A percentile compares a stretch with the other conserved stretches of the same genome.
Conservation (phyloP, 768 basidiomycete species). For the Podaxis sp. region DNA sequence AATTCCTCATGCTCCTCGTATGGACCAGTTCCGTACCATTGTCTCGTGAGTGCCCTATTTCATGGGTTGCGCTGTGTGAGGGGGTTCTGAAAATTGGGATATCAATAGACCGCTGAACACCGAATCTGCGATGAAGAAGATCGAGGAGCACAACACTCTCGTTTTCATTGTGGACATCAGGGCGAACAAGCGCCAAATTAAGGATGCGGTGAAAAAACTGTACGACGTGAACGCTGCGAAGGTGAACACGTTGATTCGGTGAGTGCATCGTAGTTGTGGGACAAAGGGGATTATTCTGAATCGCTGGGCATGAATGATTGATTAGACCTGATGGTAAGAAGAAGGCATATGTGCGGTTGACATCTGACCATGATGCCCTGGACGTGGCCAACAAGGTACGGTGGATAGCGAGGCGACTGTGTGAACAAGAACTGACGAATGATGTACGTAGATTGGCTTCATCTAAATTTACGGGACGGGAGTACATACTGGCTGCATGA, state of each 20-base stretch:
- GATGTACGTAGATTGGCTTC: slow-evolving; percentile 75
- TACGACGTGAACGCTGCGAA: slow-evolving; percentile 96
- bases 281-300: neutral
- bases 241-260: slow-evolving; percentile 98
- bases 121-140: slow-evolving; percentile 99
- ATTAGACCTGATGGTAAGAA: slow-evolving; percentile 95
- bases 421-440: neutral
- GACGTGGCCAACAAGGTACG: slow-evolving; percentile 95
- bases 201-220: slow-evolving; percentile 98
- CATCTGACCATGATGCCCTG: slow-evolving; percentile 93
- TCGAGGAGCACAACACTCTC: slow-evolving; percentile 99
- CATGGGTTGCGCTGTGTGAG: slow-evolving; percentile 1
- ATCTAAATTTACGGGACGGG: slow-evolving; percentile 50
- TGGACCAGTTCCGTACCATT: slow-evolving; percentile 97
- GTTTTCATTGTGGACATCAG: slow-evolving; percentile 97
- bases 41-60: slow-evolving; percentile 58
- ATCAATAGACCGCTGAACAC: slow-evolving; percentile 78
- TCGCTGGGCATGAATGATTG: neutral
- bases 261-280: slow-evolving; percentile 22
- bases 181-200: slow-evolving; percentile 98
- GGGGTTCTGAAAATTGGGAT: slow-evolving; percentile 1
- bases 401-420: slow-evolving; percentile 5
- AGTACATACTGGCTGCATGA: neutral
- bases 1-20: slow-evolving; percentile 85
- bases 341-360: slow-evolving; percentile 97